Evolutionary conservation across 495 filamentous ascomycete species (phyloP), one percentile per base, ranked within the genome.

Genomic region (Podospora comata): DNA sequence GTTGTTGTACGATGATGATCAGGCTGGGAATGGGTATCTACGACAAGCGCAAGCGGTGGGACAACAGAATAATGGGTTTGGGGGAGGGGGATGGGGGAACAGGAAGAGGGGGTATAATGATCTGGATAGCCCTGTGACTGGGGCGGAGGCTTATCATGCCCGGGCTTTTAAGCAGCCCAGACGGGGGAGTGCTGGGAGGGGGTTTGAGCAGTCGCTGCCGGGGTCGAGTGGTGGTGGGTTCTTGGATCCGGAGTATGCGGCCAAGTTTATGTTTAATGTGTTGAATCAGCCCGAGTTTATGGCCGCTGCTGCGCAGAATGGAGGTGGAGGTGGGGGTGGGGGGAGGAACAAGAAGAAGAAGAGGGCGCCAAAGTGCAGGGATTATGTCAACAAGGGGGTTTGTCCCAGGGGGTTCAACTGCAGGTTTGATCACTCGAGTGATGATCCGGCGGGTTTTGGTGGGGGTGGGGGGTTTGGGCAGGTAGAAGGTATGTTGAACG

Each of bases 311-410:
- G 4, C 4, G 9, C 80, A 61, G 61, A 30, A 63, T 5, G 13
- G 65, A 64, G 66, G 68, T 71, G 57, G 65, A 63, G 66, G 68
- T 71, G 57, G 72, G 64, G 64, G 23, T 18, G 71, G 23, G 5
- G 54, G 55, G 18, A 20, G 26, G 15, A 66, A 71, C 18, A 72
- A 69, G 19, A 66, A 71, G 19, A 72, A 69, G 19, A 77, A 74
- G 67, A 81, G 76, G 74, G 81, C 81, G 67, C 68, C 88, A 74
- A 84, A 89, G 67, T 98, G 94, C 73, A 87, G 88, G 57, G 93
- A 97, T 75, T 98, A 93, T 75, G 94, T 97, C 69, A 87, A 85
- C 1, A 92, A 93, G 71, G 95, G 95, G 0, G 96, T 89, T 70
- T 98, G 94, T 73, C 86, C 90, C 39, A 78, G 89, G 60, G 93